Evolutionary conservation across 169 alveolate genomes (phyloP).

Genomic region (Plasmodium chabaudi): DNA sequence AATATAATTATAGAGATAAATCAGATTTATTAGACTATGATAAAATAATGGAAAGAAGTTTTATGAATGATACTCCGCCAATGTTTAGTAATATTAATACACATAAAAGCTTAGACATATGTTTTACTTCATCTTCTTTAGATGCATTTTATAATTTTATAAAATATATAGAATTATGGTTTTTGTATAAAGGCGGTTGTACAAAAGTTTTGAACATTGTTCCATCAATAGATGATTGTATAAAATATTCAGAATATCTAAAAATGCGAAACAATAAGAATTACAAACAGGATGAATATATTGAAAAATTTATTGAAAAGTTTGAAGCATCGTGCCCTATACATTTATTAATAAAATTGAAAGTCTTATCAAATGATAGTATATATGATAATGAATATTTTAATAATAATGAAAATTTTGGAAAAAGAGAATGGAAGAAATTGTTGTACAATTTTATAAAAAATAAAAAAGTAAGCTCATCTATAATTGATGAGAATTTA

Average conservation of each 20-base stretch:
- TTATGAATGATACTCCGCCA: conserved; percentile 66
- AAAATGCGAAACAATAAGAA: conserved; percentile 31
- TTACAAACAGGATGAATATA: conserved; percentile 24
- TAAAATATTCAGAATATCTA: conserved; percentile 59
- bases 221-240: conserved; percentile 54
- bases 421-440: conserved; percentile 63
- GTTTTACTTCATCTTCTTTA: conserved; percentile 30
- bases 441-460: conserved; percentile 50
- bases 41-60: conserved; percentile 32
- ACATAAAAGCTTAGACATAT: conserved; percentile 14
- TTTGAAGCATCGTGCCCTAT: conserved; percentile 71
- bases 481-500: conserved; percentile 43
- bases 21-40: conserved; percentile 26
- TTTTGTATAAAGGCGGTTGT: conserved; percentile 61
- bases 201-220: conserved; percentile 47
- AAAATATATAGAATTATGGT: conserved; percentile 55
- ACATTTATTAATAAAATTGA: conserved; percentile 66
- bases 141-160: conserved; percentile 60
- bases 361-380: conserved; percentile 33
- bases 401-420: conserved; percentile 22
- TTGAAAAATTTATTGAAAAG: conserved; percentile 23
- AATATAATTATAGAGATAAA: too few relatives aligned
- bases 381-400: conserved; percentile 58
- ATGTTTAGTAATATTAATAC: conserved; percentile 30
- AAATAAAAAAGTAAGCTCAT: conserved; percentile 25